These are phyloP conservation scores for Phaeotremella skinneri DNA, from an alignment of 768 basidiomycete genomes.

Conservation along the genomic window DNA sequence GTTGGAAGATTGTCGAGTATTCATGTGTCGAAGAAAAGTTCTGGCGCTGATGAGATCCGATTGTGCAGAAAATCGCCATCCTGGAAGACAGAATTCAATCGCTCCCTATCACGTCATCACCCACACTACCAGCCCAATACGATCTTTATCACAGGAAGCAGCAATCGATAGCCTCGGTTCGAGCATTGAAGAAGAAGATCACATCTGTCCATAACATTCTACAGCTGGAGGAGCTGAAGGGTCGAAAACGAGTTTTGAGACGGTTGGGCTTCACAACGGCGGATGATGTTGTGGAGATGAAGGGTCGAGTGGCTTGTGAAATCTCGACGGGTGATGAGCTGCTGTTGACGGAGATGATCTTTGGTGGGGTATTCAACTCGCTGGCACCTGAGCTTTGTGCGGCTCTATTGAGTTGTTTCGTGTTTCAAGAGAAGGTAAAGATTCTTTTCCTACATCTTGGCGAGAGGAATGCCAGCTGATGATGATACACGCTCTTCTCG, in stretches of 20 bases:
- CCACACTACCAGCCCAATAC: constrained; percentile 75
- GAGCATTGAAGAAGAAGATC: constrained; percentile 77
- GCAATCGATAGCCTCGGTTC: constrained; percentile 53
- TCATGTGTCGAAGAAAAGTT: background rate
- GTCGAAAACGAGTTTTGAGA: constrained; percentile 87
- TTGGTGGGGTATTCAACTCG: constrained; percentile 92
- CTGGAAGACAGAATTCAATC: constrained; percentile 83
- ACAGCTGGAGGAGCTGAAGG: constrained; percentile 94
- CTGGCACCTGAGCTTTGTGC: constrained; percentile 88
- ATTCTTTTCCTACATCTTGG: background rate
- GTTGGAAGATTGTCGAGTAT: no score
- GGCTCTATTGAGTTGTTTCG: constrained; percentile 92
- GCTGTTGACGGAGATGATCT: constrained; percentile 91
- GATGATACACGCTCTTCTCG: background rate
- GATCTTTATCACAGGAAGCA: constrained; percentile 75
- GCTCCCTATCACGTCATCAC: constrained; percentile 74
- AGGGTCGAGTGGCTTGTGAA: constrained; percentile 97
- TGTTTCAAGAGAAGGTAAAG: constrained; percentile 89
- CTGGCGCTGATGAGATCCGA: background rate
- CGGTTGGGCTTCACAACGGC: constrained; percentile 84
- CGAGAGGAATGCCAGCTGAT: background rate
- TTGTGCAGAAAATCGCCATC: constrained; percentile 77
- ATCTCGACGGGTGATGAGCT: constrained; percentile 97
- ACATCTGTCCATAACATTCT: constrained; percentile 86
- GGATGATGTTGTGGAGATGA: constrained; percentile 93